These are phyloP conservation scores for Dunaliella salina DNA, from an alignment of 163 green algal genomes.

Conservation along the genomic window DNA sequence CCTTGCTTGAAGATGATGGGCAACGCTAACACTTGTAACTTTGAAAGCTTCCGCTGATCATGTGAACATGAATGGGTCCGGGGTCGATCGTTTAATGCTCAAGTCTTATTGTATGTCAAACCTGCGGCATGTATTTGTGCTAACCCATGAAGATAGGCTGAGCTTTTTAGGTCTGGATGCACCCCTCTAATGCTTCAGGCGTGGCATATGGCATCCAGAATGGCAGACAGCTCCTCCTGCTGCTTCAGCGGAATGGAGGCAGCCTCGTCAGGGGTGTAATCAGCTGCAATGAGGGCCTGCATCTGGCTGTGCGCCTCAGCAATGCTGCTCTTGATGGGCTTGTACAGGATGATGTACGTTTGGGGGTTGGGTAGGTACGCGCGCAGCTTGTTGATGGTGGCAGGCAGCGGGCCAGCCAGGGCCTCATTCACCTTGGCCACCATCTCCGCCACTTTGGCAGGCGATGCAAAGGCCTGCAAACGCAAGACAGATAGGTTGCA, in stretches of 20 bases:
- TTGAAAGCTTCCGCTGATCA: no score
- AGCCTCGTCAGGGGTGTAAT: slow-evolving; percentile 70
- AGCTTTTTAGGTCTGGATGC: no score
- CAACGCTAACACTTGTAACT: no score
- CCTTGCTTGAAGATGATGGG: no score
- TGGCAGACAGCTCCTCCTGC: slow-evolving; percentile 33
- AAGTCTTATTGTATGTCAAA: no score
- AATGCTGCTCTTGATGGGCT: slow-evolving; percentile 92
- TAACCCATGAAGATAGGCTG: no score
- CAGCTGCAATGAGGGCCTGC: slow-evolving; percentile 56
- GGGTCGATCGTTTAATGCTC: no score
- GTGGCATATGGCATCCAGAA: slow-evolving; percentile 28
- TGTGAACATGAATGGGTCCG: no score
- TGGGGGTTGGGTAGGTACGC: slow-evolving; percentile 79
- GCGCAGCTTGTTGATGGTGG: slow-evolving; percentile 65
- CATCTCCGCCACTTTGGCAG: slow-evolving; percentile 75
- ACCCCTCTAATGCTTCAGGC: no score
- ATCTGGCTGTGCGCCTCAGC: slow-evolving; percentile 85
- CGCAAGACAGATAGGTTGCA: no score
- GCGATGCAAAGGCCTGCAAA: slow-evolving; percentile 84
- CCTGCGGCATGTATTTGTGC: no score
- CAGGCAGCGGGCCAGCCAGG: slow-evolving; percentile 55
- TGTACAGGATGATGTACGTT: slow-evolving; percentile 83
- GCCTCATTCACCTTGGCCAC: slow-evolving; percentile 68
- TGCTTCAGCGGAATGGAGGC: slow-evolving; percentile 49